Evolutionary conservation across 2,329 filamentous ascomycete genomes (phyloP).

Genomic region (Alternaria sp.): DNA sequence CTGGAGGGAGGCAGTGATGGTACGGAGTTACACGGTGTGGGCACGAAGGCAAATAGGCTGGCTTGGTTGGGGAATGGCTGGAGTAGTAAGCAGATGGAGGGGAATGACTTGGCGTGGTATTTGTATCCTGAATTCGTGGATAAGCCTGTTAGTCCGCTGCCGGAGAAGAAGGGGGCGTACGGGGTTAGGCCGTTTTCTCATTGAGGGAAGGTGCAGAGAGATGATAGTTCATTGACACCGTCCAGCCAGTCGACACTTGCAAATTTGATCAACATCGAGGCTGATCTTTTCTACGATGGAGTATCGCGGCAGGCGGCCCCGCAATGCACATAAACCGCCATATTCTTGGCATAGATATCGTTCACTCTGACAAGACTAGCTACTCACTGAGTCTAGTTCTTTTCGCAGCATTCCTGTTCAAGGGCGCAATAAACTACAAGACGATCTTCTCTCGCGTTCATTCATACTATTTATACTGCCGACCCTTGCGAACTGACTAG

Average conservation of each 20-base stretch:
- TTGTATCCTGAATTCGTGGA: constrained; percentile 50
- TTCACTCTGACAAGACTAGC: not conserved
- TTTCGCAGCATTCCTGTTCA: not conserved
- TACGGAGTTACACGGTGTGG: constrained; percentile 10
- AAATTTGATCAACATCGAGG: not conserved
- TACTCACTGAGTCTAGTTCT: not conserved
- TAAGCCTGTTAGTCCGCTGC: constrained; percentile 39
- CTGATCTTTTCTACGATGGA: not conserved
- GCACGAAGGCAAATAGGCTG: too few relatives aligned
- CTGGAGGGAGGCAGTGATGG: constrained; percentile 12
- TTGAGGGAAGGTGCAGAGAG: constrained; percentile 10
- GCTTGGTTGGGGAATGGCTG: constrained; percentile 45
- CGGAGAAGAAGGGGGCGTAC: constrained; percentile 49
- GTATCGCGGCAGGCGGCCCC: not conserved
- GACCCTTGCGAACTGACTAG: not conserved
- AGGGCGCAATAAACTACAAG: not conserved
- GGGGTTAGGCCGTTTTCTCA: constrained; percentile 47
- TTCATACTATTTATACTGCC: not conserved
- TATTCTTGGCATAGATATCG: not conserved
- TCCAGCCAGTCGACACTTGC: not conserved
- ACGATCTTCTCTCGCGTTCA: not conserved
- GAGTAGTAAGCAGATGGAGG: constrained; percentile 33
- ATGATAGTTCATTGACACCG: not conserved
- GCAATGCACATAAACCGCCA: not conserved
- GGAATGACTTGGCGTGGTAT: constrained; percentile 51